Evolutionary conservation across 2,329 filamentous ascomycete genomes (phyloP).

Genomic region (Dissoconium aciculare): DNA sequence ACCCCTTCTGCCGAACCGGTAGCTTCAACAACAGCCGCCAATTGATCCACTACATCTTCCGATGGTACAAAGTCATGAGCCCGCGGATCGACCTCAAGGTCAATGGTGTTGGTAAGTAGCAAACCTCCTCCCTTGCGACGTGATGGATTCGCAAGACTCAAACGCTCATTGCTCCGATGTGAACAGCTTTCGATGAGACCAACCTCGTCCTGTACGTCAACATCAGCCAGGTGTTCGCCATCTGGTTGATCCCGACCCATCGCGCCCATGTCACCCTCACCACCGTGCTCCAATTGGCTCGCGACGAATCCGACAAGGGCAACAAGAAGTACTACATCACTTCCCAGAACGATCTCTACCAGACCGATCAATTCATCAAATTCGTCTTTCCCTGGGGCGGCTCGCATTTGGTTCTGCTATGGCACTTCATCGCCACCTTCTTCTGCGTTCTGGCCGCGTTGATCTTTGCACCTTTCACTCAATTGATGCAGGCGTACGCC

Average conservation of each 20-base stretch:
- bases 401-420: constrained; percentile 37
- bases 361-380: constrained; percentile 58
- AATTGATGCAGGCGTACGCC: constrained; percentile 4
- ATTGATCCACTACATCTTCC: constrained; percentile 55
- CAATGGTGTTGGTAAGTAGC: constrained; percentile 39
- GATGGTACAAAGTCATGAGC: constrained; percentile 73
- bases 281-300: constrained; percentile 19
- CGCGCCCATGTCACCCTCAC: constrained; percentile 32
- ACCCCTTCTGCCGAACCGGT: constrained; percentile 61
- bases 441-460: constrained; percentile 48
- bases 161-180: neutral
- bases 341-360: constrained; percentile 69
- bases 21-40: constrained; percentile 48
- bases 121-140: neutral
- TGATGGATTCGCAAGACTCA: too few relatives aligned
- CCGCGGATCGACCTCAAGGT: constrained; percentile 56
- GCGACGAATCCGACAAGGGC: constrained; percentile 5
- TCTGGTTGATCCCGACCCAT: constrained; percentile 68
- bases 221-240: constrained; percentile 58
- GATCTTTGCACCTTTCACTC: constrained; percentile 35
- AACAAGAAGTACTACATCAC: constrained; percentile 51
- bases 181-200: constrained; percentile 51
- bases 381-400: constrained; percentile 49
- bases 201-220: constrained; percentile 57
- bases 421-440: constrained; percentile 50